These are phyloP conservation scores for Naganishia antarctica DNA, from an alignment of 768 basidiomycete genomes.

Conservation along the genomic window DNA sequence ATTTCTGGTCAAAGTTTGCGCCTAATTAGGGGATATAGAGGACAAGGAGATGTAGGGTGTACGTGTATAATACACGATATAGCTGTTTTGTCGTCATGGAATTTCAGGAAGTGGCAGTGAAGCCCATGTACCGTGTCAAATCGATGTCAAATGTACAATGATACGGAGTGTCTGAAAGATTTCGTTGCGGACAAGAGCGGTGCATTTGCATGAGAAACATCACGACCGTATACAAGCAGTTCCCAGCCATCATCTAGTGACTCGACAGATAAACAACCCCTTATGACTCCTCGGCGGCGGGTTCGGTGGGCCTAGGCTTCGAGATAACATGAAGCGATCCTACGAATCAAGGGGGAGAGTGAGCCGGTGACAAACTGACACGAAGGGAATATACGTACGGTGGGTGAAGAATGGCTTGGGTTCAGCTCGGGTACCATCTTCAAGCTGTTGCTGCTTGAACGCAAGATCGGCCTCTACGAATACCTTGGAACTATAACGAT, in stretches of 20 bases:
- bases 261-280: no score
- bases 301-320: constrained; percentile 1
- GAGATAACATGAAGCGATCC: constrained; percentile 5
- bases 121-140: no score
- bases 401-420: constrained; percentile 15
- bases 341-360: background rate
- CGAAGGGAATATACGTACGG: background rate
- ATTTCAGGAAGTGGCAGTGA: no score
- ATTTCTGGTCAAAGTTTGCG: constrained; percentile 10
- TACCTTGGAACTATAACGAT: background rate
- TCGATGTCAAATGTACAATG: no score
- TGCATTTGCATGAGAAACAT: background rate
- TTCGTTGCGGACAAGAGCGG: no score
- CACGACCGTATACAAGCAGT: background rate
- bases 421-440: constrained; percentile 1
- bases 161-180: no score
- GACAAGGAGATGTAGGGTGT: no score
- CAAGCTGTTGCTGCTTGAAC: background rate
- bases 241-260: background rate
- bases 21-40: background rate
- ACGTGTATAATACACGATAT: no score
- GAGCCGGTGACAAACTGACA: background rate
- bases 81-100: no score
- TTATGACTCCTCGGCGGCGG: constrained; percentile 9
- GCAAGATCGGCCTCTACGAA: constrained; percentile 18